Evolutionary conservation across 192 early-diverging fungal genomes (phyloP).

Genomic region (Pilaira anomala): DNA sequence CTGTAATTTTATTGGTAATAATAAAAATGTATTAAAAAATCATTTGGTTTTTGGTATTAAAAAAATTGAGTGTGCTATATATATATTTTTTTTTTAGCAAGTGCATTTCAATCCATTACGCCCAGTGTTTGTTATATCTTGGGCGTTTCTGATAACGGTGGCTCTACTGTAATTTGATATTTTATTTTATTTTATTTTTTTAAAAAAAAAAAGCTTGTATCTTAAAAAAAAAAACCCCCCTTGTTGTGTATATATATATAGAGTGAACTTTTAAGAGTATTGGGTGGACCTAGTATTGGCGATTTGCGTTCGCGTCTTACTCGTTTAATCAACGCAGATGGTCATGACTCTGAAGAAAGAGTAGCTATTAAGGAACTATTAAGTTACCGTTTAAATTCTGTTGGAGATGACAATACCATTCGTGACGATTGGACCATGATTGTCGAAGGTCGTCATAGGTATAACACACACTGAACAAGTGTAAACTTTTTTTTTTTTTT

Average conservation of each 20-base stretch:
- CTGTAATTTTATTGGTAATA: conserved; percentile 61
- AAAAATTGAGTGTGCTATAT: neutral
- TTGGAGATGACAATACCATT: conserved; percentile 51
- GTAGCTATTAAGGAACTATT: conserved; percentile 65
- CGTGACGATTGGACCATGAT: conserved; percentile 72
- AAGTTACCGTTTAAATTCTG: conserved; percentile 62
- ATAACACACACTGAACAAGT: too few species aligned
- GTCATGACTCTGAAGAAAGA: conserved; percentile 49
- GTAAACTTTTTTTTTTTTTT: too few species aligned
- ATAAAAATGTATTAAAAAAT: too few species aligned
- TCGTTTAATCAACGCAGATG: conserved; percentile 59
- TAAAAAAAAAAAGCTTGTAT: neutral
- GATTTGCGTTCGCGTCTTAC: conserved; percentile 66
- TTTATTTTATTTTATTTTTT: neutral
- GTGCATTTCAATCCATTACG: conserved; percentile 57
- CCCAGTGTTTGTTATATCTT: conserved; percentile 65
- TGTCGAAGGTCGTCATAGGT: conserved; percentile 71
- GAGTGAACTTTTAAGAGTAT: conserved; percentile 67
- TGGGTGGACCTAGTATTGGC: conserved; percentile 76
- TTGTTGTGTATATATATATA: conserved; percentile 23
- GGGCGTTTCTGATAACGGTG: conserved; percentile 74
- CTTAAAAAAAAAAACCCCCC: neutral
- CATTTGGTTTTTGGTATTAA: too few species aligned
- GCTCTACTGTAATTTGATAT: conserved; percentile 41
- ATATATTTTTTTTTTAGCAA: conserved; percentile 17